Evolutionary conservation across 345 rosid genomes (phyloP), one percentile per base, ranked within the genome.

Genomic region (Viola odorata): DNA sequence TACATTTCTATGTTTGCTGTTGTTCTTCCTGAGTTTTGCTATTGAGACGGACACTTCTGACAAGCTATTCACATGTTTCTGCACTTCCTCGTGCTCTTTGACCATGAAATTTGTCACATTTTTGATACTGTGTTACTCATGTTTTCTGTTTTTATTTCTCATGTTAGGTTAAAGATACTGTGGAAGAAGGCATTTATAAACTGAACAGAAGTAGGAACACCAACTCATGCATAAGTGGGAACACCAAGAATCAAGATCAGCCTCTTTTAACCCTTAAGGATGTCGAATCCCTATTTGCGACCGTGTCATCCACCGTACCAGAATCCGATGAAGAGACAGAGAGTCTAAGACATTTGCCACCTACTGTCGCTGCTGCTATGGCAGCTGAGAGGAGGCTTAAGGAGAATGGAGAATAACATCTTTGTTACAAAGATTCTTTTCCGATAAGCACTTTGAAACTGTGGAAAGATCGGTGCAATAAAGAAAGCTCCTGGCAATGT

Each of bases 181-280:
- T 92, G 63, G 98, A 92, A 83, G 96, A 89, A 80, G 84, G 98
- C 77, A 83, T 92, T 66, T 80, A 84, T 73, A 84, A 92, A 68
- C 82, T 92, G 74, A 92, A 85, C 82, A 87, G 80, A 75, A 91
- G 89, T 68, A 80, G 84, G 80, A 79, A 75, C 60, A 68, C 68
- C 11, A 83, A 66, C 66, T 71, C 88, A 15, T 81, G 84, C 77
- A 77, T 83, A 61, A 88, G 91, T 48, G 89, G 96, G 64, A 92
- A 80, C 75, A 84, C 94, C 40, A 92, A 83, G 77, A 92, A 89
- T 67, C 94, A 87, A 67, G 97, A 89, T 73, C 91, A 87, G 75
- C 86, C 91, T 45, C 67, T 80, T 60, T 59, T 92, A 75, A 92
- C 94, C 3, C 79, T 92, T 1, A 80, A 77, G 70, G 98, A 92